phyloP scores from a whole-genome alignment of 345 rosid genomes.

The Crucihimalaya himalaica region DNA sequence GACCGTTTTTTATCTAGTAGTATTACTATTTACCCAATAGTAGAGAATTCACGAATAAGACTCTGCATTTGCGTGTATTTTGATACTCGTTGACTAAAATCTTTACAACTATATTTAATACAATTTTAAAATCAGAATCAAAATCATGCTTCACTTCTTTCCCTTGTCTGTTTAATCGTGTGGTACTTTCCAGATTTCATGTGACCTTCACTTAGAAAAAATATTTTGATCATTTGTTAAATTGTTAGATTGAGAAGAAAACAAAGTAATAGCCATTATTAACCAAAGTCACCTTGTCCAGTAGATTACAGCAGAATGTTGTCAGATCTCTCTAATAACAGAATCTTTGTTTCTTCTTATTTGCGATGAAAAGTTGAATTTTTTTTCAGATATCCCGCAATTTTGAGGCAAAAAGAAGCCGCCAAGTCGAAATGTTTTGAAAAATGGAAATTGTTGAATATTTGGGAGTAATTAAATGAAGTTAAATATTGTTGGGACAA shows the following conservation, averaged over 20 bases:
- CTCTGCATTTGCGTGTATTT: background rate
- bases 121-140: background rate
- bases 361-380: background rate
- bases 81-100: background rate
- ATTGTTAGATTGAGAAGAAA: background rate
- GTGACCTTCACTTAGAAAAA: too few species aligned
- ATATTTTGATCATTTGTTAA: background rate
- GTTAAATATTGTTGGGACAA: background rate
- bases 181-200: background rate
- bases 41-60: background rate
- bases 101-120: too few species aligned
- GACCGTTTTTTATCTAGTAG: background rate
- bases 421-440: constrained; percentile 38
- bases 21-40: background rate
- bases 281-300: background rate
- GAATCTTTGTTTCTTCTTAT: background rate
- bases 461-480: background rate
- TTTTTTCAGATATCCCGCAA: constrained; percentile 34
- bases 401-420: constrained; percentile 18
- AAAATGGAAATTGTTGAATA: background rate
- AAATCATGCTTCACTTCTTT: background rate
- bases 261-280: background rate
- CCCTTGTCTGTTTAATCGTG: background rate
- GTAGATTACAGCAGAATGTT: background rate
- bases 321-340: background rate